Base-by-base conservation (phyloP, 129 eudicot genomes). In the Solidago caesia region DNA sequence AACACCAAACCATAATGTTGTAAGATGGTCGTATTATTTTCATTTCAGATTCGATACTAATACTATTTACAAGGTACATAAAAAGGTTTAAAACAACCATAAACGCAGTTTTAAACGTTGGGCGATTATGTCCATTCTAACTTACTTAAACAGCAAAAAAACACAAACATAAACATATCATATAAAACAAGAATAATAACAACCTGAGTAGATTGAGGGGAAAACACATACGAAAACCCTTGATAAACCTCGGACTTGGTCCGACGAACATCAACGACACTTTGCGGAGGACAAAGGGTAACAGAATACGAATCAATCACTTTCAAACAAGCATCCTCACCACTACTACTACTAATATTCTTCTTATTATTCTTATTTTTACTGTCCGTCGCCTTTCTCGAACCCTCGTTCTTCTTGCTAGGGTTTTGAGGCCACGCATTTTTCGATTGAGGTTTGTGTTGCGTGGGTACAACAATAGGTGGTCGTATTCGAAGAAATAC, bases 381-480 rank as follows among this genome's bases (percentile, higher is more conserved):
- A 10, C 2, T 45, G 0, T 9, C 59, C 29, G 27, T 26, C 77
- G 43, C 68, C 66, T 61, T 82, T 21, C 62, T 77, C 53, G 52
- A 41, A 53, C 59, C 52, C 13, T 25, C 77, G 42, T 27, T 70
- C 41, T 68, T 88, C 45, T 56, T 91, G 6, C 14, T 82, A 44
- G 89, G 87, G 74, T 77, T 87, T 77, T 85, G 88, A 0, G 96
- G 97, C 94, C 97, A 91, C 6, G 67, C 97, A 69, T 80, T 86
- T 4, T 49, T 59, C 4, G 41, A 73, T 43, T 51, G 85, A 41
- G 73, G 29, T 5, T 70, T 53, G 2, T 2, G 39, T 33, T 2
- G 13, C 0, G 5, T 53, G 12, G 55, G 13, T 4, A 62, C 41
- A 10, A 33, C 44, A 26, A 78, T 64, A 5, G 98, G 95, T 5